Conservation (phyloP, 2,329 filamentous ascomycete genomes). For the Epichloe festucae region DNA sequence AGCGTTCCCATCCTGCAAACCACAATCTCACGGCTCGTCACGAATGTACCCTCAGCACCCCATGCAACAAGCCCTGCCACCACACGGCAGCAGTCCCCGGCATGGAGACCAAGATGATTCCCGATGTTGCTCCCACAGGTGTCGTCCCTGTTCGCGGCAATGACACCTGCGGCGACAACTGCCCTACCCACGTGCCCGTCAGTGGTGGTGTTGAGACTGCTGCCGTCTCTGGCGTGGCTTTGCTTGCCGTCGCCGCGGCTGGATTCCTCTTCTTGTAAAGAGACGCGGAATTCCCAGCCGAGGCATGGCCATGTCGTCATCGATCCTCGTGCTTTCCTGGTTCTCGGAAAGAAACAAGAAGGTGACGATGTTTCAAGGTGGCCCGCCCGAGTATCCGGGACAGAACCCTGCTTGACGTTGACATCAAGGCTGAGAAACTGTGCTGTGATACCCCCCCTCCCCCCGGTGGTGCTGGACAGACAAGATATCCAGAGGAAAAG, state of each 20-base stretch:
- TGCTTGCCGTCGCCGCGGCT: constrained; percentile 4
- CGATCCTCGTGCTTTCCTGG: too few relatives aligned
- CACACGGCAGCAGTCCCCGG: neutral
- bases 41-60: neutral
- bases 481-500: too few relatives aligned
- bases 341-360: neutral
- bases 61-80: neutral
- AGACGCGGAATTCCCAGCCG: neutral
- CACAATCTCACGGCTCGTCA: neutral
- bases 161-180: neutral
- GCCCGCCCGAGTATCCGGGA: too few relatives aligned
- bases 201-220: neutral
- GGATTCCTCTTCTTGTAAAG: constrained; percentile 1
- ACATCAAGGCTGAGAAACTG: too few relatives aligned
- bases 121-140: neutral
- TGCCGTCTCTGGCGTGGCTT: neutral
- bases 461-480: too few relatives aligned
- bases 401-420: too few relatives aligned
- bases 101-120: neutral
- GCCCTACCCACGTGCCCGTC: neutral
- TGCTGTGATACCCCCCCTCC: too few relatives aligned
- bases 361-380: too few relatives aligned
- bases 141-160: neutral
- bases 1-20: neutral
- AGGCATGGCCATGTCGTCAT: too few relatives aligned